These are phyloP conservation scores for Pochonia chlamydosporia DNA, from an alignment of 2,329 filamentous ascomycete genomes.

Conservation along the genomic window DNA sequence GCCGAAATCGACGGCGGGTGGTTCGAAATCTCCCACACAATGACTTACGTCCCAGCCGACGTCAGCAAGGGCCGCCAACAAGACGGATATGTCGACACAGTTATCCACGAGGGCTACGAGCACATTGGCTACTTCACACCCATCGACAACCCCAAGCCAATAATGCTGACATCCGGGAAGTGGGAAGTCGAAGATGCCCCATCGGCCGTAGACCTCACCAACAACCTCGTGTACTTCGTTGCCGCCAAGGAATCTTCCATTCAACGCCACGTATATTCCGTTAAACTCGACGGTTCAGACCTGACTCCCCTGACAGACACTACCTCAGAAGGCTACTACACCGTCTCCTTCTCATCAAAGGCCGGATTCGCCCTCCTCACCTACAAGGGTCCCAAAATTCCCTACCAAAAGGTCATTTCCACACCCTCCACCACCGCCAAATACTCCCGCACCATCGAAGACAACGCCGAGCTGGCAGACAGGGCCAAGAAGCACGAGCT, in stretches of 20 bases:
- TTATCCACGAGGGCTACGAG: slow-evolving; percentile 81
- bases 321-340: slow-evolving; percentile 69
- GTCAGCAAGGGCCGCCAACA: slow-evolving; percentile 65
- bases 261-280: slow-evolving; percentile 86
- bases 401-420: slow-evolving; percentile 85
- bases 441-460: slow-evolving; percentile 69
- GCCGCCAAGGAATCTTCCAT: slow-evolving; percentile 82
- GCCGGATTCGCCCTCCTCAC: slow-evolving; percentile 79
- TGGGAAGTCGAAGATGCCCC: slow-evolving; percentile 92
- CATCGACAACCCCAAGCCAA: slow-evolving; percentile 72
- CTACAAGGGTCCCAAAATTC: slow-evolving; percentile 78
- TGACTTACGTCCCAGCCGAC: slow-evolving; percentile 81
- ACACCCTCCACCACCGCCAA: slow-evolving; percentile 62
- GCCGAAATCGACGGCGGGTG: slow-evolving; percentile 87
- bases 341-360: slow-evolving; percentile 74
- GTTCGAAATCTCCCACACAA: slow-evolving; percentile 90
- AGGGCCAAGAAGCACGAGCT: slow-evolving; percentile 72
- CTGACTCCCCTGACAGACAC: slow-evolving; percentile 70
- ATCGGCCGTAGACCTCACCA: slow-evolving; percentile 74
- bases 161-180: slow-evolving; percentile 78
- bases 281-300: slow-evolving; percentile 73
- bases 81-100: slow-evolving; percentile 89
- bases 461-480: slow-evolving; percentile 65
- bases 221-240: slow-evolving; percentile 87
- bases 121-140: slow-evolving; percentile 93